Percentiles rank a stretch among this genome's conserved stretches.
These are phyloP conservation scores for Triadica sebifera DNA, from an alignment of 345 rosid species.

Conservation along the genomic window DNA sequence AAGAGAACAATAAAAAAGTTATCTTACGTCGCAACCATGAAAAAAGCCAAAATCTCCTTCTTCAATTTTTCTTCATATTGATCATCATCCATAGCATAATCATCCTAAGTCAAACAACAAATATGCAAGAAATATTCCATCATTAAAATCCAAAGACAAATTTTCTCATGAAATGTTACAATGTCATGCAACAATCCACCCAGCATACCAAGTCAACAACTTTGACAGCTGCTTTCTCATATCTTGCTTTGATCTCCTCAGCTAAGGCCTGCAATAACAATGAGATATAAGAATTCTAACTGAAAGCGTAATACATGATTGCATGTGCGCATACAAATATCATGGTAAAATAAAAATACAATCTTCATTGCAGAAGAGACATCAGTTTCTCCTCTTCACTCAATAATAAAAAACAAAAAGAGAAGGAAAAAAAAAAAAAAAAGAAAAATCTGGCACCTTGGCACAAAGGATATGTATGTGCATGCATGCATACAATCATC, in stretches of 20 bases:
- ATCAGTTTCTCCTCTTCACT: background rate
- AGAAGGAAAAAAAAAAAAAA: background rate
- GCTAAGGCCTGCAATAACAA: constrained; percentile 24
- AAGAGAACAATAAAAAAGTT: background rate
- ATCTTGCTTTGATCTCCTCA: constrained; percentile 37
- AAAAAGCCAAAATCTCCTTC: constrained; percentile 71
- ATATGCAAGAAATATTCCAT: background rate
- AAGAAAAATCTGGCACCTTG: background rate
- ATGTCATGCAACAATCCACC: background rate
- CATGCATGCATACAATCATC: too few relatives aligned
- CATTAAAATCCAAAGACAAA: constrained; percentile 2
- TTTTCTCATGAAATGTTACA: background rate
- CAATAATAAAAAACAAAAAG: background rate
- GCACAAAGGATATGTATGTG: too few relatives aligned
- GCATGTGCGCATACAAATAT: background rate
- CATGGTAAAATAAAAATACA: background rate
- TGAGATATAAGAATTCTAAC: background rate
- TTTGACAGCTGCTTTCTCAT: constrained; percentile 32
- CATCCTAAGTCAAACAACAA: constrained; percentile 51
- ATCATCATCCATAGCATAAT: constrained; percentile 88
- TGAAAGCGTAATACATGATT: background rate
- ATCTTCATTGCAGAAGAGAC: background rate
- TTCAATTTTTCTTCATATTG: constrained; percentile 86
- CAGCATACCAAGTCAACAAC: constrained; percentile 32
- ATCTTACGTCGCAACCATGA: constrained; percentile 92